Evolutionary conservation across 83 land plant genomes (phyloP).

Genomic region (Diphasiastrum complanatum): DNA sequence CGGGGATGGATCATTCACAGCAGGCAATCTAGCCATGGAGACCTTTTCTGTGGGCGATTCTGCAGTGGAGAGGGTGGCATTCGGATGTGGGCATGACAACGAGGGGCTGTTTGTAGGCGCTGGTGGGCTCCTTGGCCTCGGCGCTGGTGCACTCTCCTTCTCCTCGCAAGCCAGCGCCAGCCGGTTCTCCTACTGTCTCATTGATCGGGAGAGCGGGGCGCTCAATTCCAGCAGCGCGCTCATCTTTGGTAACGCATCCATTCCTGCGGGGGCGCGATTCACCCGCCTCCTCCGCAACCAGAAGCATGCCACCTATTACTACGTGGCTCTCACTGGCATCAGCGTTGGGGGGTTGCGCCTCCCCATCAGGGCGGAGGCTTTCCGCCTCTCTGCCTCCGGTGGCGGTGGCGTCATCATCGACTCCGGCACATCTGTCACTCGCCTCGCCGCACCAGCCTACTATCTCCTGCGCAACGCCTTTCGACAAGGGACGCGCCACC

Average conservation of each 20-base stretch:
- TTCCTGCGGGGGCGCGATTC: constrained; percentile 22
- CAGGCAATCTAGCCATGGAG: constrained; percentile 61
- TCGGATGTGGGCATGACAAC: constrained; percentile 81
- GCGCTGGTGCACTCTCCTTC: constrained; percentile 44
- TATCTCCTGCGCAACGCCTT: constrained; percentile 53
- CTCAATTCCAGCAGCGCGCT: constrained; percentile 13
- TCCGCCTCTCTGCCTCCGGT: constrained; percentile 23
- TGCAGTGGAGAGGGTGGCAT: constrained; percentile 39
- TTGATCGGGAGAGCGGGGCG: constrained; percentile 22
- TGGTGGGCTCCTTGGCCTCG: constrained; percentile 63
- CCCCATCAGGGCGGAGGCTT: background rate
- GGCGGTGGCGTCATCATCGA: constrained; percentile 65
- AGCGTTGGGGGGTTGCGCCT: constrained; percentile 30
- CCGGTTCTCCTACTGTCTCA: constrained; percentile 42
- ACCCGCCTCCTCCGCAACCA: constrained; percentile 41
- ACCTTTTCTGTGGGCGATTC: constrained; percentile 50
- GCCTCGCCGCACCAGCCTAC: constrained; percentile 47
- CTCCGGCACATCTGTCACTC: constrained; percentile 67
- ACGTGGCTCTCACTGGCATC: constrained; percentile 32
- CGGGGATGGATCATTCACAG: constrained; percentile 72
- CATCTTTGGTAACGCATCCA: constrained; percentile 37
- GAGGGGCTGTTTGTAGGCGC: constrained; percentile 47
- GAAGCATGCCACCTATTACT: constrained; percentile 40
- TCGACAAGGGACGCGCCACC: constrained; percentile 39
- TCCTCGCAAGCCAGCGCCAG: constrained; percentile 20